Evolutionary conservation across 1,139 yeast species (phyloP), one percentile per base, ranked within the genome.

Genomic region (Zhuliangozyma parablackwelliae): DNA sequence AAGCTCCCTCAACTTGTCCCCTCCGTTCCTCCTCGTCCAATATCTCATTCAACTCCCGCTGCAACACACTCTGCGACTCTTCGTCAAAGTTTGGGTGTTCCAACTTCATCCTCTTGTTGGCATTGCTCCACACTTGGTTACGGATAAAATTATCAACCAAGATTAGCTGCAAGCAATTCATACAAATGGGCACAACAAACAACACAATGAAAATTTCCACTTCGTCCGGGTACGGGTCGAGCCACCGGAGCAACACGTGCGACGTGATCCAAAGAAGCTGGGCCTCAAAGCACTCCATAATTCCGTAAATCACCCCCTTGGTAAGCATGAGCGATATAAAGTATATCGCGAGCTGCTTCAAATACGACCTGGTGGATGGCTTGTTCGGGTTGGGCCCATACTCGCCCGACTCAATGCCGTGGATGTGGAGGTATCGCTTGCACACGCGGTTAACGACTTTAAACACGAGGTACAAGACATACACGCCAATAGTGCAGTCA

Each of bases 401-500:
- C 51, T 85, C 80, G 2, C 97, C 97, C 34, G 94, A 82, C 38
- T 83, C 80, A 6, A 88, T 82, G 37, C 86, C 60, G 2, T 70
- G 61, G 28, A 69, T 49, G 27, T 60, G 61, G 11, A 69, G 48
- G 41, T 56, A 53, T 6, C 57, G 42, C 36, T 50, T 54, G 38
- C 68, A 61, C 7, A 69, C 78, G 34, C 63, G 55, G 32, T 85
- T 69, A 4, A 76, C 63, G 2, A 65, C 54, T 30, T 54, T 59
- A 44, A 71, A 69, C 11, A 84, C 82, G 9, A 75, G 53, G 29
- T 62, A 89, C 30, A 92, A 67, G 3, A 90, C 73, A 21, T 94
- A 94, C 2, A 89, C 95, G 0, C 98, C 98, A n/a, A 90, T 72
- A 0, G 98, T 92, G 32, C 97, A 90, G 57, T 92, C 98, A 54